A percentile compares a stretch with the other conserved stretches of the same genome.
These are phyloP conservation scores for Alternaria arbusti DNA, from an alignment of 2,329 filamentous ascomycete species.

Conservation along the genomic window DNA sequence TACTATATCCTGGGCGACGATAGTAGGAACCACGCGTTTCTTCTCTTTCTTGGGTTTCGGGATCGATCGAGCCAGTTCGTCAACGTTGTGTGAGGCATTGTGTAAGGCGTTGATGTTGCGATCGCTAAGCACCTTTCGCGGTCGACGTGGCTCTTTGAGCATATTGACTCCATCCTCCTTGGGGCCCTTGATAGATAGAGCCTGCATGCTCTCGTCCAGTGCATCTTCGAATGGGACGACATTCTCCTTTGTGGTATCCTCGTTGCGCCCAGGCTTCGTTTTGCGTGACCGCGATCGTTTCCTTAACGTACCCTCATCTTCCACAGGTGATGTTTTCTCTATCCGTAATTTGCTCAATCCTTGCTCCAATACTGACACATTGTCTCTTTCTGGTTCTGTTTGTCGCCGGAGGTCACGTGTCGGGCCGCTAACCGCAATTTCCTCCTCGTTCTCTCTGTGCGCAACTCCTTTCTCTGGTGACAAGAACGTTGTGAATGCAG, in stretches of 20 bases:
- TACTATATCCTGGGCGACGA: background rate
- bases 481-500: slow-evolving; percentile 34
- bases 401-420: slow-evolving; percentile 7
- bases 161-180: background rate
- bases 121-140: slow-evolving; percentile 12
- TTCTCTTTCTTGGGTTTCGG: slow-evolving; percentile 8
- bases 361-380: slow-evolving; percentile 8
- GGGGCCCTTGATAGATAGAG: slow-evolving; percentile 1
- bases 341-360: slow-evolving; percentile 10
- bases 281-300: slow-evolving; percentile 15
- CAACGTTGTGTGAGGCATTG: slow-evolving; percentile 9
- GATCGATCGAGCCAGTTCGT: background rate
- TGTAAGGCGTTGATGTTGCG: slow-evolving; percentile 17
- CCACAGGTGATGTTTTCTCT: background rate
- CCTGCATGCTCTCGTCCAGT: slow-evolving; percentile 8
- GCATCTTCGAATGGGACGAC: background rate
- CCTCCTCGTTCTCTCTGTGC: background rate
- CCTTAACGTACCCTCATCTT: slow-evolving; percentile 5
- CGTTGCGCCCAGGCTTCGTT: background rate
- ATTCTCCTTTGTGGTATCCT: slow-evolving; percentile 10
- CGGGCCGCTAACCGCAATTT: slow-evolving; percentile 2
- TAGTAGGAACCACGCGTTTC: background rate
- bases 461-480: slow-evolving; percentile 34
- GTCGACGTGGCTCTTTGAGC: slow-evolving; percentile 10
- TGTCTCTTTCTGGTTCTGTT: background rate